Base-by-base conservation (phyloP, 306 rosid genomes). In the Urtica urens region DNA sequence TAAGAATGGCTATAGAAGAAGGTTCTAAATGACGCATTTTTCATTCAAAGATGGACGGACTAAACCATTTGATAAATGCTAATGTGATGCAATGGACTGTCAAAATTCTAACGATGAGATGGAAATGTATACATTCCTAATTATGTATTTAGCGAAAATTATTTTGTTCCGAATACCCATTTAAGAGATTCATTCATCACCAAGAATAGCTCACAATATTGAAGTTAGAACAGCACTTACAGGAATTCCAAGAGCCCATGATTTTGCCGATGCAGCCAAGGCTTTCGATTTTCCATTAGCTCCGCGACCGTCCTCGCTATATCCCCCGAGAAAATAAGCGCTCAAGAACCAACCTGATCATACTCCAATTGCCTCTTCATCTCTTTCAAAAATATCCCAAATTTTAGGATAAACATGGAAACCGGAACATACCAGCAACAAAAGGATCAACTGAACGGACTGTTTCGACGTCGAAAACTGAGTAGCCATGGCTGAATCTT, bases 291-390 rank as follows among this genome's bases (percentile, higher is more conserved):
- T 52, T 30, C 99, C 99, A 28, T 81, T 85, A 74, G 71, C 65
- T 47, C 95, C 95, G 14, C 87, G 99, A 0, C 99, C 99, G 61
- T 90, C 92, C 39, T 85, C 85, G 5, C 87, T 84, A 46, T 49
- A 90, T 26, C 87, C 95, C 48, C 99, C 99, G 23, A 90, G 95
- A 58, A 85, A 85, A 73, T 85, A 90, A 69, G 94, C 93, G 59
- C 96, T 73, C 39, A 90, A 60, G 65, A 85, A 82, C 99, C 99
- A 90, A 42, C 99, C 99, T 90, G 69, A 25, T 23, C 21, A 3
- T 35, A 53, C 66, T 55, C 30, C 54, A 50, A 35, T 60, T 57
- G 18, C 21, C 22, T 55, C 24, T 34, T 23, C 38, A 61, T 29
- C 44, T 42, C 34, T 39, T 11, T 14, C 25, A 38, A 35, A 23